A percentile compares a stretch with the other conserved stretches of the same genome.
These are phyloP conservation scores for Haplosporangium sp. DNA, from an alignment of 371 early-diverging fungal genomes.

Conservation along the genomic window DNA sequence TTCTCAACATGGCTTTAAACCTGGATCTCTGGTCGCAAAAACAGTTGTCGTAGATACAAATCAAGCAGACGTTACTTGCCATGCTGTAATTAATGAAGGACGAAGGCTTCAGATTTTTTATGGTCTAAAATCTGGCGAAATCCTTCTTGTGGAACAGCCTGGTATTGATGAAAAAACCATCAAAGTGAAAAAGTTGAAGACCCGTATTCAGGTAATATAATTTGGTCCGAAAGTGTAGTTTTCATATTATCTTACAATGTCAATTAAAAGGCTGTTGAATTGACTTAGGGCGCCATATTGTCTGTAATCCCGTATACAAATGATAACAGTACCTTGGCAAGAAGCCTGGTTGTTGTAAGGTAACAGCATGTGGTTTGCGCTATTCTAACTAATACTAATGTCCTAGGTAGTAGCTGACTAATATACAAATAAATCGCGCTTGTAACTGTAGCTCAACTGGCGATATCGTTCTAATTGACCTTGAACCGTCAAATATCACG, in stretches of 20 bases:
- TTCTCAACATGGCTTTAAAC: not conserved
- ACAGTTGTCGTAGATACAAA: not conserved
- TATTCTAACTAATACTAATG: too few relatives aligned
- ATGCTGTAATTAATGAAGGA: not conserved
- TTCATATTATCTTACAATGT: too few relatives aligned
- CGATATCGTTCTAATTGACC: not conserved
- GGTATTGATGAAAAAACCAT: not conserved
- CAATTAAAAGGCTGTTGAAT: not conserved
- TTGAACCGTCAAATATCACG: not conserved
- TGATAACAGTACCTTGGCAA: not conserved
- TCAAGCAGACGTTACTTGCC: not conserved
- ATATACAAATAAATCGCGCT: not conserved
- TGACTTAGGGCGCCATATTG: slow-evolving; percentile 11
- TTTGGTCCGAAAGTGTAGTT: not conserved
- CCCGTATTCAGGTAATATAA: slow-evolving; percentile 10
- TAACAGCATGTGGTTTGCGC: not conserved
- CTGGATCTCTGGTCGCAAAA: not conserved
- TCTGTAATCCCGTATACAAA: slow-evolving; percentile 10
- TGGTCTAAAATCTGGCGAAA: not conserved
- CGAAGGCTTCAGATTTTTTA: not conserved
- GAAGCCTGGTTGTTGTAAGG: slow-evolving; percentile 9
- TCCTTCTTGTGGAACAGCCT: not conserved
- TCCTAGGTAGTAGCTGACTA: not conserved
- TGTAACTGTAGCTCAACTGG: slow-evolving; percentile 2
- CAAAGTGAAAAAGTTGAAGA: not conserved